Evolutionary conservation across 306 rosid genomes (phyloP).

Genomic region (Delonix regia): DNA sequence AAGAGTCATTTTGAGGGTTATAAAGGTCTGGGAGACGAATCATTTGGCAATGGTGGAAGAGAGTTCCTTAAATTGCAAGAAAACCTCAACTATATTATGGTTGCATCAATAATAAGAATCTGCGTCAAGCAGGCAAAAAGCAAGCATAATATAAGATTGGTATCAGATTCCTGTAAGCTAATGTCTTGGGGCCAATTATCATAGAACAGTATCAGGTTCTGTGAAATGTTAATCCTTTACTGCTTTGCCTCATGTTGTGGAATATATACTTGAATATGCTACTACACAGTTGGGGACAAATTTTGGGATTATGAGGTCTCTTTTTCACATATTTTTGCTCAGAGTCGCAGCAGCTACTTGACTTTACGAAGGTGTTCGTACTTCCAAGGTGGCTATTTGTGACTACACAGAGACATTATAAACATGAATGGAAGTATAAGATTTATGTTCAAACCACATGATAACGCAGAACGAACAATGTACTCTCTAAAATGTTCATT

Average conservation of each 20-base stretch:
- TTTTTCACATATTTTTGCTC: neutral
- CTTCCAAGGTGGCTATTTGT: too few species aligned
- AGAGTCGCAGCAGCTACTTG: neutral
- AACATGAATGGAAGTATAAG: neutral
- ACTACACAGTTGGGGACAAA: neutral
- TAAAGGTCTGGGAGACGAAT: neutral
- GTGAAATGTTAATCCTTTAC: neutral
- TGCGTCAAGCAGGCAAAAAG: slow-evolving; percentile 28
- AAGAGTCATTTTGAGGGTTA: neutral
- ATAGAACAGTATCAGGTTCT: slow-evolving; percentile 13
- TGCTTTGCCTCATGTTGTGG: neutral
- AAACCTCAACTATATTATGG: neutral
- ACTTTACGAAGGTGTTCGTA: neutral
- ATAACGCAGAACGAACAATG: neutral
- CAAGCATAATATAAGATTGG: slow-evolving; percentile 1
- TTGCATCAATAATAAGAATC: neutral
- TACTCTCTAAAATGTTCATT: neutral
- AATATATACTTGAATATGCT: slow-evolving; percentile 1
- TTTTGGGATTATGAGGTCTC: neutral
- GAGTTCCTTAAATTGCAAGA: slow-evolving; percentile 29
- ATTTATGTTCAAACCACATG: neutral
- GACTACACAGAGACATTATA: too few species aligned
- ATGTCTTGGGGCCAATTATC: neutral
- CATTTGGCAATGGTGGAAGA: neutral
- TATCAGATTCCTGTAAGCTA: slow-evolving; percentile 4